Evolutionary conservation across 768 basidiomycete species (phyloP), one percentile per base, ranked within the genome.

Genomic region (Naganishia onofrii): DNA sequence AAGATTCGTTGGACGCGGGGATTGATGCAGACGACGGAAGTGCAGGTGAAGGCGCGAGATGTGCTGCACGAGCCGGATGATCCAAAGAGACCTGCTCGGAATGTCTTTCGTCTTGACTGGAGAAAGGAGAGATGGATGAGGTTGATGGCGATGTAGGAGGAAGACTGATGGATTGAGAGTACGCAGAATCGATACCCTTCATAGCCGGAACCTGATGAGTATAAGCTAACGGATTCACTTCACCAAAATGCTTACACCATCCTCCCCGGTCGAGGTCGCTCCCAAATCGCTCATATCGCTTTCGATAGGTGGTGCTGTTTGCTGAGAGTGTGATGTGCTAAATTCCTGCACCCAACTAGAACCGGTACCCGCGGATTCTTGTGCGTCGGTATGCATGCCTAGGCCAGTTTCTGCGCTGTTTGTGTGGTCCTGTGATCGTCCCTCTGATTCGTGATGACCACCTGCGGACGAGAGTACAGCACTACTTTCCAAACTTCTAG

Each of bases 131-230:
- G 2, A 72, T 73, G 3, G 78, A 74, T 0, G 77, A 76, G 6
- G 70, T 63, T 0, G 78, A 77, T 3, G 71, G 63, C 4, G 76
- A 78, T 6, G 76, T 77, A 0, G 74, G 73, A 15, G 77, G 78
- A 21, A 79, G 58, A 15, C 76, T 77, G 56, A 78, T 77, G 4
- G 74, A 73, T 51, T 76, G 76, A 12, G 78, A 79, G 8, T 70
- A 58, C 13, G 72, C 66, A 6, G 76, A 76, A 0, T 73, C 74
- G 32, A 65, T 56, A 48, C 72, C 66, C 77, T 78, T 46, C 12
- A 44, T 58, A 66, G 17, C 34, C 48, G 23, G 13, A 63, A 15
- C 54, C 12, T 26, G 3, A 0, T 58, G 31, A 58, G 57, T 9
- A n/a, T 58, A 6, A 58, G 12, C 9, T 7, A 7, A 9, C 36